Evolutionary conservation across 768 basidiomycete genomes (phyloP).

Genomic region (Asterophora parasitica): DNA sequence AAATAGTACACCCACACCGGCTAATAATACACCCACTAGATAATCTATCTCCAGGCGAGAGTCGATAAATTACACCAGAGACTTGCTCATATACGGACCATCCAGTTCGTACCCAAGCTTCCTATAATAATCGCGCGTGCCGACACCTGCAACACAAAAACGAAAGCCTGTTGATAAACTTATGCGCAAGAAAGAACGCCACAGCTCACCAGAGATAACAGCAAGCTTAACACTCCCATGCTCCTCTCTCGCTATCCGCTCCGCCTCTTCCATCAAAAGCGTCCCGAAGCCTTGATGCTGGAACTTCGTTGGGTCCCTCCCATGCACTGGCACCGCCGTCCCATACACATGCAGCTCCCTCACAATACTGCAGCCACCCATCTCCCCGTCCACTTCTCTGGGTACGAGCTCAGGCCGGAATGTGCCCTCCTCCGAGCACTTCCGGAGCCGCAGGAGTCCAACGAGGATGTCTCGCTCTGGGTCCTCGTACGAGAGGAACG

Average conservation of each 20-base stretch:
- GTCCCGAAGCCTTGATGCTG: conserved; percentile 99
- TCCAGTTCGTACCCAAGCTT: conserved; percentile 92
- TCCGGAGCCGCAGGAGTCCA: conserved; percentile 85
- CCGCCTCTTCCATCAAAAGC: conserved; percentile 97
- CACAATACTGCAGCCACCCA: conserved; percentile 87
- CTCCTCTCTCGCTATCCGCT: conserved; percentile 94
- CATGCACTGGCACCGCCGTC: conserved; percentile 95
- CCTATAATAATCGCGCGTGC: conserved; percentile 95
- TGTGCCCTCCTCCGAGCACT: conserved; percentile 95
- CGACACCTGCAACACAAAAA: conserved; percentile 60
- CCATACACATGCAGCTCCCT: conserved; percentile 97
- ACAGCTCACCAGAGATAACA: conserved; percentile 85
- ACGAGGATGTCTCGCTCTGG: conserved; percentile 95
- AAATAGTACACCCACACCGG: not conserved
- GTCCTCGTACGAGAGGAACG: conserved; percentile 98
- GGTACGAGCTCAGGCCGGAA: conserved; percentile 89
- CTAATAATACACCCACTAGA: not conserved
- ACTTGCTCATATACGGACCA: conserved; percentile 98
- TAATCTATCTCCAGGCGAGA: not conserved
- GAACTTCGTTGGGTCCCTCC: conserved; percentile 96
- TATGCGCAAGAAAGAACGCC: not conserved
- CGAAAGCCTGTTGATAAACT: not conserved
- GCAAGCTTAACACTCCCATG: conserved; percentile 94
- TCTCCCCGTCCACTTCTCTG: conserved; percentile 46
- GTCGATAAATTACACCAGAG: conserved; percentile 36